Evolutionary conservation across 176 grass and related monocot genomes (phyloP), one percentile per base, ranked within the genome.

Genomic region (Raddia distichophylla): DNA sequence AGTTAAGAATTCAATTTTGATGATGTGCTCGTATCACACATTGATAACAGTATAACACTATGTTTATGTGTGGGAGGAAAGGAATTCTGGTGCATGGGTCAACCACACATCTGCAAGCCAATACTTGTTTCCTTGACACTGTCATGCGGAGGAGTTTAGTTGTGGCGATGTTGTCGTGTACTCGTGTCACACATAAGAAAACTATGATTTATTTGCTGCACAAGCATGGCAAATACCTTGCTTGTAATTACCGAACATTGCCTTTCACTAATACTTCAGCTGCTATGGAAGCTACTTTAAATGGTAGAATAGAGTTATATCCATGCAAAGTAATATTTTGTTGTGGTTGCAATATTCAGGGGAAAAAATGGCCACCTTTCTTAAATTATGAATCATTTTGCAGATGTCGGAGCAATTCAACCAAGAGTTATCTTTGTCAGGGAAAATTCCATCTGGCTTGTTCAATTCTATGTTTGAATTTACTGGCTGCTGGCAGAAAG

Each of bases 351-450:
- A 69, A 75, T 71, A 27, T 52, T 77, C 2, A 7, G 37, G 37
- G 37, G 5, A 37, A 48, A 70, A 35, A 52, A 42, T 78, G 6
- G 4, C 8, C 37, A 48, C 32, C 45, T 81, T 80, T 27, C 80
- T 87, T 33, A 77, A 58, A 18, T 78, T 6, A 43, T 85, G 13
- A 58, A 75, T 0, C 51, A 78, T 85, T 89, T 71, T 89, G 86
- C 88, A 98, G 95, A 98, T 98, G 95, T 98, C 92, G 5, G 95
- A 98, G 88, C 95, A 98, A 79, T 98, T 98, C 84, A 98, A 98
- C 84, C 95, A 89, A 72, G 92, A 95, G 69, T 63, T 98, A 77
- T 91, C 90, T 34, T 78, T 98, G 60, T 98, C 92, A 0, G 95
- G 95, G 12, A 98, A 98, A 85, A 98, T 98, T 64, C 95, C 95